These are phyloP conservation scores for Beauveria caledonica DNA, from an alignment of 2,329 filamentous ascomycete genomes.

Conservation along the genomic window DNA sequence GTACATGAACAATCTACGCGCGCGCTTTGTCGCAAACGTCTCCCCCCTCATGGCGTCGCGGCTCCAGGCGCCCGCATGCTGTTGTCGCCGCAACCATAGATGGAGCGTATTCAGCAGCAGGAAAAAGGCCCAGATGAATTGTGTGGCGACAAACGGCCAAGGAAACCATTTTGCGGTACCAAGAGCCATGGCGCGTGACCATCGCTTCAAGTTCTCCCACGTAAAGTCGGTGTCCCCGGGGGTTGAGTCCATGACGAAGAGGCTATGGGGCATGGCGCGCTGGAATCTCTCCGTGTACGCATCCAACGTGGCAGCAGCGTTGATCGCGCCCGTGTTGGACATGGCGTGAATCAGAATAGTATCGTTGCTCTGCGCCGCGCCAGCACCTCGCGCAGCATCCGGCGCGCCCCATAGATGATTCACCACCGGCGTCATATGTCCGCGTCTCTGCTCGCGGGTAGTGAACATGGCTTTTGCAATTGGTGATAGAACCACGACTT, in stretches of 20 bases:
- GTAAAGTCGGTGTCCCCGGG: conserved; percentile 39
- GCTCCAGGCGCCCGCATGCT: conserved; percentile 34
- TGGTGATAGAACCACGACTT: conserved; percentile 43
- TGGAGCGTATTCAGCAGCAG: conserved; percentile 29
- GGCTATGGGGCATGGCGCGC: conserved; percentile 35
- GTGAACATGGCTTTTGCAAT: conserved; percentile 39
- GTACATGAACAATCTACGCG: conserved; percentile 49
- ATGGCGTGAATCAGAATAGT: conserved; percentile 44
- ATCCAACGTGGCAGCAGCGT: conserved; percentile 40
- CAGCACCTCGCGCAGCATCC: conserved; percentile 12
- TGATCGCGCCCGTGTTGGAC: conserved; percentile 51
- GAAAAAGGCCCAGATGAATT: conserved; percentile 37
- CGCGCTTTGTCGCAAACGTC: conserved; percentile 24
- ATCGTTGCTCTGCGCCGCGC: not conserved
- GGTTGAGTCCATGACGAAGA: conserved; percentile 45
- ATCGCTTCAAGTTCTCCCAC: conserved; percentile 30
- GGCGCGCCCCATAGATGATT: conserved; percentile 26
- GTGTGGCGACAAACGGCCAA: conserved; percentile 40
- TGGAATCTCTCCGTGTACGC: conserved; percentile 33
- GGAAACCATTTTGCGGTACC: conserved; percentile 39
- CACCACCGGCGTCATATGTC: conserved; percentile 37
- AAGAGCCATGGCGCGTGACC: conserved; percentile 45
- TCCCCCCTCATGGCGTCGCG: conserved; percentile 29
- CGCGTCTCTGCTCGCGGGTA: conserved; percentile 33
- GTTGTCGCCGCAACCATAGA: conserved; percentile 28